These are phyloP conservation scores for Citrus reticulata DNA, from an alignment of 345 rosid genomes.

Conservation along the genomic window DNA sequence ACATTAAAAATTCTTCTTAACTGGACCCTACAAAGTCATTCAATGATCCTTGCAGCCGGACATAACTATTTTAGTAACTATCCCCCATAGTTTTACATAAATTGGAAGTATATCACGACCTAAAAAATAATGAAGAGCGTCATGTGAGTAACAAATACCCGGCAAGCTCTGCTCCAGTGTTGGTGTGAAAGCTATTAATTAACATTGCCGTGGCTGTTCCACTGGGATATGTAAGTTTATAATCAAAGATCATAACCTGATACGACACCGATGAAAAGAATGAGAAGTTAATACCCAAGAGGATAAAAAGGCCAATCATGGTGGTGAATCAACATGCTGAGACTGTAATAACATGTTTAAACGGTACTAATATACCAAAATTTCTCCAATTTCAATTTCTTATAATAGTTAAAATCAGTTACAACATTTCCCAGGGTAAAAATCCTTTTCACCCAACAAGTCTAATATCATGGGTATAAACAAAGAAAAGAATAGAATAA, in stretches of 20 bases:
- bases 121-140: not conserved
- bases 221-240: conserved; percentile 92
- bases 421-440: not conserved
- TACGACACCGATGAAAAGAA: conserved; percentile 3
- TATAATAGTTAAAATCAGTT: not conserved
- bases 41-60: not conserved
- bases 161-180: conserved; percentile 90
- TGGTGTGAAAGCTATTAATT: conserved; percentile 90
- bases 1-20: not conserved
- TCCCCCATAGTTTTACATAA: not conserved
- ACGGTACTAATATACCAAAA: not conserved
- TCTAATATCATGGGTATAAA: not conserved
- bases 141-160: conserved; percentile 39
- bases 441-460: not conserved
- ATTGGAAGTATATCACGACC: not conserved
- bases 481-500: not conserved
- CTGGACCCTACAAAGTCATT: not conserved
- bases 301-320: not conserved
- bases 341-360: not conserved
- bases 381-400: not conserved
- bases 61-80: not conserved
- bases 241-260: conserved; percentile 90
- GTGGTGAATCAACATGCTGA: not conserved
- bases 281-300: not conserved
- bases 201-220: conserved; percentile 96